Evolutionary conservation across 73 alveolate species (phyloP), one percentile per base, ranked within the genome.

Genomic region (Paramecium primaurelia): DNA sequence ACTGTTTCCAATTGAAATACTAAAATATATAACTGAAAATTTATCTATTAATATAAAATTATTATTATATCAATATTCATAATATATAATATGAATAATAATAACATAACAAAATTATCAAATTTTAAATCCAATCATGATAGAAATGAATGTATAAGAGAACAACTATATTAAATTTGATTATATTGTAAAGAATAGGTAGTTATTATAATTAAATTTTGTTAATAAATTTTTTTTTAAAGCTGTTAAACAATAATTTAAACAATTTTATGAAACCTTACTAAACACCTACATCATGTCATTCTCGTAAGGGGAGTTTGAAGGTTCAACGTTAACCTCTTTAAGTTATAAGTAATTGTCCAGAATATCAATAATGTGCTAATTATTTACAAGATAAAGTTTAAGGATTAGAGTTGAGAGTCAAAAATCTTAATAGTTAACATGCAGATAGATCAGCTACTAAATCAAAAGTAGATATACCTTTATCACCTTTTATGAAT

Each of bases 231-330:
- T 54, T 54, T 54, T 22, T 40, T n/a, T 16, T 54, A 54, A 54
- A 54, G 69, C 69, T 54, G 69, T 54, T 54, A 54, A 54, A 54
- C 69, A 54, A 54, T 54, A 54, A 54, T 54, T 54, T 18, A 54
- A 54, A 54, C 32, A 54, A n/a, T n/a, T 28, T 75, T 34, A 75
- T 75, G 88, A 75, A 75, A 37, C 42, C 34, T 75, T 75, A 36
- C 32, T 40, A 75, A 22, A 75, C 88, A 37, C 88, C 88, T 37
- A 75, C 42, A 37, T 75, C 88, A 3, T 32, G 38, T 38, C 88
- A 75, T 40, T 75, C 88, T 75, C 58, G 88, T 32, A 75, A 75
- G 88, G 49, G 88, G n/a, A 75, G 88, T 75, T 37, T 75, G 7
- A 75, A 75, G 49, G 60, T 75, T 37, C 38, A 40, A 32, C 58